Conservation (phyloP, 2,329 filamentous ascomycete species). For the Fusarium beomiforme region DNA sequence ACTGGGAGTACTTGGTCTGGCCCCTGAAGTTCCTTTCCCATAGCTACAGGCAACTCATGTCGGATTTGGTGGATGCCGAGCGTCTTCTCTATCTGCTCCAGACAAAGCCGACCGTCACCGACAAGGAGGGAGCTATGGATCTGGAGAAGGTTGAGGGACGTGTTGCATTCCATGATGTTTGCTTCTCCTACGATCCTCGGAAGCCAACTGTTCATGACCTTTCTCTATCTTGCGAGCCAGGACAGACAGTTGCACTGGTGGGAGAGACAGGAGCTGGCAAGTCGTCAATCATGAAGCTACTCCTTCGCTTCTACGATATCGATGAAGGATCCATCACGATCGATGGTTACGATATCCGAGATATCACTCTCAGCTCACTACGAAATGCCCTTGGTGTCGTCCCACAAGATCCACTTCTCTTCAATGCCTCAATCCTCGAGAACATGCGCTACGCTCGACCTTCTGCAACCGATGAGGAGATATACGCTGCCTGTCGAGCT, state of each 20-base stretch:
- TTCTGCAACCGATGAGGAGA: slow-evolving; percentile 68
- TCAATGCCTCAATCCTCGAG: slow-evolving; percentile 71
- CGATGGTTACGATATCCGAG: slow-evolving; percentile 68
- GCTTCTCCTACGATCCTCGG: slow-evolving; percentile 64
- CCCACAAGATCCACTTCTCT: slow-evolving; percentile 71
- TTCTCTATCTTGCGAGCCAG: slow-evolving; percentile 58
- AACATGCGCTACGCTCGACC: slow-evolving; percentile 72
- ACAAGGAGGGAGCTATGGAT: slow-evolving; percentile 56
- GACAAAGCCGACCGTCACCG: slow-evolving; percentile 64
- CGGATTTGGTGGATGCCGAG: slow-evolving; percentile 72
- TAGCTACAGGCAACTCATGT: slow-evolving; percentile 40
- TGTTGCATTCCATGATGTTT: slow-evolving; percentile 64
- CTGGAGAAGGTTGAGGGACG: slow-evolving; percentile 58
- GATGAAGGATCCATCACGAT: slow-evolving; percentile 63
- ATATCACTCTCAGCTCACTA: slow-evolving; percentile 66
- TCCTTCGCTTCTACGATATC: slow-evolving; percentile 70
- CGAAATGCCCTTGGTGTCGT: slow-evolving; percentile 70
- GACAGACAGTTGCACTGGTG: slow-evolving; percentile 68
- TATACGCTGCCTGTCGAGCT: slow-evolving; percentile 67
- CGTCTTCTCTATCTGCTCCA: slow-evolving; percentile 66
- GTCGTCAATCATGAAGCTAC: slow-evolving; percentile 68
- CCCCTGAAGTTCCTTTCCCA: slow-evolving; percentile 49
- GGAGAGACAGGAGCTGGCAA: slow-evolving; percentile 72
- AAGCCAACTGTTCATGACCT: slow-evolving; percentile 61
- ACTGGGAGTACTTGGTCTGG: slow-evolving; percentile 64